Base-by-base conservation (phyloP, 169 alveolate genomes). In the Blepharisma undulans region DNA sequence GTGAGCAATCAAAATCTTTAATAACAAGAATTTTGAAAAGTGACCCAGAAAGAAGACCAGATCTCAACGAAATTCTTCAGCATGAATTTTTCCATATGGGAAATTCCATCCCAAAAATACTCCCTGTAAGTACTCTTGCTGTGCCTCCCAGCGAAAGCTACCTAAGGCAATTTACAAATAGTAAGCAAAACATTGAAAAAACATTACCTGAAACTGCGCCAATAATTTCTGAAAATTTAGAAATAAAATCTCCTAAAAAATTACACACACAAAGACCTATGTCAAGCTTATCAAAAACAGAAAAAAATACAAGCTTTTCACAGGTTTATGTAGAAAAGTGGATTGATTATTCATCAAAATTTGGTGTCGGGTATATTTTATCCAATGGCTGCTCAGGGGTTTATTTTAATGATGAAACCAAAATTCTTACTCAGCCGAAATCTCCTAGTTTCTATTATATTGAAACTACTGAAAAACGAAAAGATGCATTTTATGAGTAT, bases 401-500 rank as follows among this genome's bases (percentile, higher is more conserved):
- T 7, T 96, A 93, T 92, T 97, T 97, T 89, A 97, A 97, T 92
- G 99, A 97, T 85, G 93, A 96, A 30, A 95, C 99, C 27, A 97
- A 96, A 93, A 94, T 97, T 19, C 90, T 96, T 6, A 89, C 95
- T 25, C 97, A 95, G 86, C 95, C 92, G 93, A 32, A 97, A 92
- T 87, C 94, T 2, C 22, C 7, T 34, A 90, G 92, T 72, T 96
- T 96, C 90, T 92, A 93, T 82, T 96, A 93, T 79, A 93, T 93
- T 90, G 98, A 96, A 90, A 94, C 94, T 87, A 93, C 81, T 10
- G 36, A 48, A 30, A 94, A 94, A 61, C 90, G 91, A 21, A 92
- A 93, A 88, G 97, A 96, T 59, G 86, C 90, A 10, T 92, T 91
- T 19, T n/a, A 36, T 25, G 48, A 93, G 14, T 90, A 93, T 84